Base-by-base conservation (phyloP, 2,329 filamentous ascomycete species). In the Emmonsiellopsis sp. region DNA sequence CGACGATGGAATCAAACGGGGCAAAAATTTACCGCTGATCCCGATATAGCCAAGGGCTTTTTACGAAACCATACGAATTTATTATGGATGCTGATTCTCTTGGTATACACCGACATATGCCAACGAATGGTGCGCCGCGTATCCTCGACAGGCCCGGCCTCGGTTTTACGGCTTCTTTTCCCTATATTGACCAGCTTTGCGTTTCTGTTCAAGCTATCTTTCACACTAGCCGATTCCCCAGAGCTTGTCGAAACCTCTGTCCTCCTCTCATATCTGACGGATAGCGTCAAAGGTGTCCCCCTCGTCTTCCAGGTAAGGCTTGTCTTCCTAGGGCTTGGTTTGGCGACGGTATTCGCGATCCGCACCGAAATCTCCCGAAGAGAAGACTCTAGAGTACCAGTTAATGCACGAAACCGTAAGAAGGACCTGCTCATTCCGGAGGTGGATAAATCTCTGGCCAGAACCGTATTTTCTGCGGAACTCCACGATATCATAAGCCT, bases 1-100 rank as follows among this genome's bases (percentile, higher is more conserved):
- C 77, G 88, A 43, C 80, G 86, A 53, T 98, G 92, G 92, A 97
- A 97, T 64, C 93, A 97, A 68, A 97, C 93, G 0, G 93, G 93
- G 4, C 92, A 97, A 65, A 98, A 98, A 68, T 91, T 89, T 62
- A 86, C 93, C 1, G 91, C 91, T n/a, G 86, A 85, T 40, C 83
- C 89, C 31, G 93, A 97, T 63, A 87, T 97, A 45, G 87, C 87
- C 57, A 88, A 86, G 55, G 74, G 70, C 5, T 86, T 88, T 63
- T 74, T 95, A 52, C 73, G 78, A 13, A 73, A 78, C 0, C 79
- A 88, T 53, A 83, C 83, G 2, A 67, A 75, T 32, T 64, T 87
- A 0, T 79, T 98, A 3, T 98, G 93, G 93, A 60, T 69, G 2
- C 70, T 95, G 8, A 77, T 95, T 21, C 74, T 83, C 40, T 67